Percentiles rank a stretch among this genome's conserved stretches.
These are phyloP conservation scores for Acmispon strigosus DNA, from an alignment of 306 rosid genomes.

Conservation along the genomic window DNA sequence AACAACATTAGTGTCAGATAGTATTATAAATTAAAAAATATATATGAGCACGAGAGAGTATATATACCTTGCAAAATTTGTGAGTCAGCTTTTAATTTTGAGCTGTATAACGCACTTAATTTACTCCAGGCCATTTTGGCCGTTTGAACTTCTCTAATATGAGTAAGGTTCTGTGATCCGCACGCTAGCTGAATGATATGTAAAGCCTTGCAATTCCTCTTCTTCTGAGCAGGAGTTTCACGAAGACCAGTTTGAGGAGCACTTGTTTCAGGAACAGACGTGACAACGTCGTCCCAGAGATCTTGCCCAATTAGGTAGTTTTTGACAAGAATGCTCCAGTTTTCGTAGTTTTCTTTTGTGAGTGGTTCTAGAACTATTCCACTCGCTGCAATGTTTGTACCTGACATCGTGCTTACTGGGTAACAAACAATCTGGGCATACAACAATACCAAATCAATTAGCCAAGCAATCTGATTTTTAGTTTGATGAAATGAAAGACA, in stretches of 20 bases:
- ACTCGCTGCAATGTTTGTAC: background rate
- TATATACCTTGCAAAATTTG: background rate
- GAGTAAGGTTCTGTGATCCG: background rate
- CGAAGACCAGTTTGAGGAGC: too few relatives aligned
- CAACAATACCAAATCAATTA: too few relatives aligned
- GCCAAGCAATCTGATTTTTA: too few relatives aligned
- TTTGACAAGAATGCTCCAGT: background rate
- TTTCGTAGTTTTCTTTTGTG: background rate
- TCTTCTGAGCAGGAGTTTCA: background rate
- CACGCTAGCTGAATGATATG: background rate
- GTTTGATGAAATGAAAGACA: too few relatives aligned
- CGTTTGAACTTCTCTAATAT: background rate
- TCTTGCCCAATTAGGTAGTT: background rate
- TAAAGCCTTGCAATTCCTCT: background rate
- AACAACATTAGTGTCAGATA: too few relatives aligned
- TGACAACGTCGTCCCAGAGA: background rate
- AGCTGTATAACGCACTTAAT: background rate
- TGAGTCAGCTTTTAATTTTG: background rate
- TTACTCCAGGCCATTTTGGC: constrained; percentile 11
- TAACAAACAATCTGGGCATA: too few relatives aligned
- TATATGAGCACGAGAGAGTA: too few relatives aligned
- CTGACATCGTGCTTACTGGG: background rate
- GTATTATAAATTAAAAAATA: too few relatives aligned
- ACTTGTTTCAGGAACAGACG: too few relatives aligned
- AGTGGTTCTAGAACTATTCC: background rate